Percentiles rank a stretch among this genome's conserved stretches.
phyloP scores from a whole-genome alignment of 2,329 filamentous ascomycete genomes.

The Blastomyces silverae region DNA sequence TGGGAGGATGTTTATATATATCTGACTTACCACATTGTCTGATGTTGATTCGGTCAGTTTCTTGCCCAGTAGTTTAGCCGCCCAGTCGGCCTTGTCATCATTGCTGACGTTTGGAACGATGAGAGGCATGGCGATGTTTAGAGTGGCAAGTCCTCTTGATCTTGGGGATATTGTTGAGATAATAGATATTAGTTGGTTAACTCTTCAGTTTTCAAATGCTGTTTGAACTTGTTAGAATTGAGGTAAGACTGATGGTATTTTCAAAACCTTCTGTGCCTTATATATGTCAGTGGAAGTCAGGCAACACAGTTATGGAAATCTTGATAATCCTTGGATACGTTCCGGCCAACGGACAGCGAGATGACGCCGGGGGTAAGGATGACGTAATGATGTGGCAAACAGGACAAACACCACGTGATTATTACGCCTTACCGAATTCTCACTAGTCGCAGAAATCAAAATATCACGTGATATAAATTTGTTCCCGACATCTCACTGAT shows the following conservation, averaged over 20 bases:
- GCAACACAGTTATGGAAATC: not conserved
- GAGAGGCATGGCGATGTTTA: slow-evolving; percentile 40
- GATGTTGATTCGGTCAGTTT: slow-evolving; percentile 35
- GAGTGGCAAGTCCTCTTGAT: not conserved
- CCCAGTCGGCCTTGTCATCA: slow-evolving; percentile 38
- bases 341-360: not conserved
- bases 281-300: not conserved
- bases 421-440: too few relatives aligned
- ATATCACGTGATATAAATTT: too few relatives aligned
- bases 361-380: not conserved
- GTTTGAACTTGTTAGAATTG: not conserved
- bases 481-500: too few relatives aligned
- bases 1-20: not conserved
- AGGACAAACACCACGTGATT: not conserved
- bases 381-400: not conserved
- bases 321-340: not conserved
- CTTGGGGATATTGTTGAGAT: not conserved
- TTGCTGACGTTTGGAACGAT: slow-evolving; percentile 41
- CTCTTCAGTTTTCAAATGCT: not conserved
- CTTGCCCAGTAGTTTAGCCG: slow-evolving; percentile 43
- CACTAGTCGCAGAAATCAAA: too few relatives aligned
- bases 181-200: not conserved
- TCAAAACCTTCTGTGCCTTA: not conserved
- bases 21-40: slow-evolving; percentile 27
- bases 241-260: not conserved